These are phyloP conservation scores for Schizopora paradoxa DNA, from an alignment of 1,284 basidiomycete genomes.

Conservation along the genomic window DNA sequence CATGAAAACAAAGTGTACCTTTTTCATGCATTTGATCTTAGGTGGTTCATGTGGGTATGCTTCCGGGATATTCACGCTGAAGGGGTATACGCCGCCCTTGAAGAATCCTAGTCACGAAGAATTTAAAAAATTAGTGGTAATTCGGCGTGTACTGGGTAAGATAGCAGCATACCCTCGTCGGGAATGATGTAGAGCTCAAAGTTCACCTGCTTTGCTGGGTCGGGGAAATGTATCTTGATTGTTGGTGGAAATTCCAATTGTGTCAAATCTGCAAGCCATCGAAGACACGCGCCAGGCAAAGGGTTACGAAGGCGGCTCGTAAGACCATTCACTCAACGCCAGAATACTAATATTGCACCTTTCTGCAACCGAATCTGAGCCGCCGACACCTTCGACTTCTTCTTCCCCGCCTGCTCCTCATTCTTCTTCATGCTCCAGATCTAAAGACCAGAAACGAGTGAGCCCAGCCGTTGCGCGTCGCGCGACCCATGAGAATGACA, in stretches of 20 bases:
- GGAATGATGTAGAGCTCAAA: constrained; percentile 94
- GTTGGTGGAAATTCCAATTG: constrained; percentile 95
- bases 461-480: no score
- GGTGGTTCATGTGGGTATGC: constrained; percentile 99
- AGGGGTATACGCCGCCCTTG: constrained; percentile 89
- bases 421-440: constrained; percentile 99
- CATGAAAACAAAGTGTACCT: constrained; percentile 44
- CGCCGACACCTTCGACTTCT: constrained; percentile 94
- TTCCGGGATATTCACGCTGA: constrained; percentile 93
- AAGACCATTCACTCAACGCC: neutral
- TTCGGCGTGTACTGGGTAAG: neutral
- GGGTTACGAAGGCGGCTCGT: neutral
- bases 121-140: constrained; percentile 5
- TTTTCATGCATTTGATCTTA: constrained; percentile 97
- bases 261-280: constrained; percentile 71
- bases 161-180: constrained; percentile 73
- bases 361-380: constrained; percentile 99
- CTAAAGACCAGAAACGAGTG: constrained; percentile 47
- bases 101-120: constrained; percentile 80
- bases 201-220: constrained; percentile 91
- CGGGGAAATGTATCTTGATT: constrained; percentile 92
- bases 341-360: constrained; percentile 48
- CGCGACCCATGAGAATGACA: no score
- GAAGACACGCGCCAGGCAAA: neutral
- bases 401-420: constrained; percentile 65